Conservation (phyloP, 306 rosid genomes). For the Morella rubra region DNA sequence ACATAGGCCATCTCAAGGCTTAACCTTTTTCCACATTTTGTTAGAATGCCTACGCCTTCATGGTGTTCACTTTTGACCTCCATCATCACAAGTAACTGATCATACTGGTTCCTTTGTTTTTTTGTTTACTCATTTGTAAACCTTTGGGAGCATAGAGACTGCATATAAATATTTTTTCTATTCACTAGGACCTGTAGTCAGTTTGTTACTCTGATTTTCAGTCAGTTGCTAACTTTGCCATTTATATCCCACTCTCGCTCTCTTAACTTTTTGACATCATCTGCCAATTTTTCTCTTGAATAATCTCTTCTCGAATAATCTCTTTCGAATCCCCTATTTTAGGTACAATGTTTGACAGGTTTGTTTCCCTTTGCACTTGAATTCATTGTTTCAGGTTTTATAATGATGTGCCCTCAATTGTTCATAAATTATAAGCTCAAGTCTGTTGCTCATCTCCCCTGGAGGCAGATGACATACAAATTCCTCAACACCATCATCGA, state of each 20-base stretch:
- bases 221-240: no score
- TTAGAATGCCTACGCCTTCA: not conserved
- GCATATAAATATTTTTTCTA: no score
- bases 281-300: not conserved
- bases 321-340: not conserved
- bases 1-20: not conserved
- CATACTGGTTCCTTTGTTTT: not conserved
- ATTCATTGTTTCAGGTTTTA: slow-evolving; percentile 63
- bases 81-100: not conserved
- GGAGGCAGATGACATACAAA: slow-evolving; percentile 99
- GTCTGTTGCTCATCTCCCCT: slow-evolving; percentile 98
- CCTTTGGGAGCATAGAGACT: not conserved
- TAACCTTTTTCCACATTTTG: not conserved
- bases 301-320: not conserved
- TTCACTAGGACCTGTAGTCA: not conserved
- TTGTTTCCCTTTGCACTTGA: slow-evolving; percentile 24
- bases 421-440: slow-evolving; percentile 96
- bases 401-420: slow-evolving; percentile 99
- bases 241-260: not conserved
- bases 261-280: not conserved
- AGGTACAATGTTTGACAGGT: slow-evolving; percentile 5
- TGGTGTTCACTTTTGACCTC: not conserved
- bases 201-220: not conserved
- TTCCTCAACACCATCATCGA: slow-evolving; percentile 97
- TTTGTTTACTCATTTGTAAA: not conserved